Conservation (phyloP, 2,329 filamentous ascomycete genomes). For the Lachnellula arida region DNA sequence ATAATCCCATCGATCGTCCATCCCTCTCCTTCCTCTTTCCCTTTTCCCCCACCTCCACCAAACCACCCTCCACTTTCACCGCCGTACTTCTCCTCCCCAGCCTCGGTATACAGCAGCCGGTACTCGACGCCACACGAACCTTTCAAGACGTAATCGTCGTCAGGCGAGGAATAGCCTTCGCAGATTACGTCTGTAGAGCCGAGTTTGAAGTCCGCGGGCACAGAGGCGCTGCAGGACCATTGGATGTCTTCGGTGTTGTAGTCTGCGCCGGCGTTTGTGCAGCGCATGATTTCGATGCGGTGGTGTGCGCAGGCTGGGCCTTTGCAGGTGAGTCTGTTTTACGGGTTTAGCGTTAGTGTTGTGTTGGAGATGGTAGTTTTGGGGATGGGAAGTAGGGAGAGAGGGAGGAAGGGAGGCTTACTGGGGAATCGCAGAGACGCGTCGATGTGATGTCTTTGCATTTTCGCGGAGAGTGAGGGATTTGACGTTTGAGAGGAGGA, state of each 20-base stretch:
- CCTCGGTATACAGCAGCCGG: slow-evolving; percentile 68
- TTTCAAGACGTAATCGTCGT: slow-evolving; percentile 83
- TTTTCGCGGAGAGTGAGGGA: slow-evolving; percentile 70
- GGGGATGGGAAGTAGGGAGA: too few relatives aligned
- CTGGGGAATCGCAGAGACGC: slow-evolving; percentile 71
- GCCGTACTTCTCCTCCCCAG: slow-evolving; percentile 67
- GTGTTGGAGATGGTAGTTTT: too few relatives aligned
- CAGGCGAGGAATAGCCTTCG: slow-evolving; percentile 73
- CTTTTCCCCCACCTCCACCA: slow-evolving; percentile 17
- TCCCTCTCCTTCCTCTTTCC: slow-evolving; percentile 16
- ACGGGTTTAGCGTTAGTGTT: too few relatives aligned
- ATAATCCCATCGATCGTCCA: slow-evolving; percentile 38
- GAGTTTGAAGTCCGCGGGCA: slow-evolving; percentile 62
- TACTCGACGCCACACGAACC: slow-evolving; percentile 95
- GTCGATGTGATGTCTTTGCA: slow-evolving; percentile 67
- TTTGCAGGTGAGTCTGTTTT: slow-evolving; percentile 59
- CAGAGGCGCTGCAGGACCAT: slow-evolving; percentile 74
- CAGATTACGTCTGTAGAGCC: slow-evolving; percentile 87
- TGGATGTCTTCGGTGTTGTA: slow-evolving; percentile 79
- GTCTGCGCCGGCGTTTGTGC: slow-evolving; percentile 76
- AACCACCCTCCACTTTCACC: slow-evolving; percentile 14
- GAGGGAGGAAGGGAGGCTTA: too few relatives aligned
- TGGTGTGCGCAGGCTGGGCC: slow-evolving; percentile 49
- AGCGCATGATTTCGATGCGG: slow-evolving; percentile 78
- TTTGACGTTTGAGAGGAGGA: slow-evolving; percentile 64